These are phyloP conservation scores for Plantago major DNA, from an alignment of 257 asterid species.

Conservation along the genomic window DNA sequence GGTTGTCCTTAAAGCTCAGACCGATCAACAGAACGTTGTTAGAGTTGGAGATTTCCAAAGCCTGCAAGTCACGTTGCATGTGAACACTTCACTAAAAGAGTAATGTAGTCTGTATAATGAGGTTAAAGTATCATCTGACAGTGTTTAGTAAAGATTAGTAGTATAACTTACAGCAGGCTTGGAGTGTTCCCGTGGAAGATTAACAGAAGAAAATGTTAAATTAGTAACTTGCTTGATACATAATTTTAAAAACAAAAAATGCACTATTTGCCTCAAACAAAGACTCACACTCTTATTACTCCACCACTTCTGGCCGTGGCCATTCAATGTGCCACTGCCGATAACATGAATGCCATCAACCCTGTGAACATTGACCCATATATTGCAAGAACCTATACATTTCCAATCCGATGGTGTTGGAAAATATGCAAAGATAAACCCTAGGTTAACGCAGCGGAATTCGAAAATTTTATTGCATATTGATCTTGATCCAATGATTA, in stretches of 20 bases:
- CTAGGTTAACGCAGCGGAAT: too few species aligned
- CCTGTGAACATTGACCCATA: slow-evolving; percentile 27
- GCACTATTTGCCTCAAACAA: neutral
- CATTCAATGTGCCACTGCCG: slow-evolving; percentile 37
- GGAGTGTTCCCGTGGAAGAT: slow-evolving; percentile 11
- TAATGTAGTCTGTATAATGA: too few species aligned
- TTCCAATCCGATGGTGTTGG: too few species aligned
- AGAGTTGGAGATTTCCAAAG: slow-evolving; percentile 22
- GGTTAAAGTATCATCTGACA: neutral
- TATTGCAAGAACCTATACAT: too few species aligned
- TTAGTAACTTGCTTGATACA: slow-evolving; percentile 2
- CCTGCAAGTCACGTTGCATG: slow-evolving; percentile 17
- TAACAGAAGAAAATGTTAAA: neutral
- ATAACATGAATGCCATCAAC: slow-evolving; percentile 25
- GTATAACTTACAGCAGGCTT: slow-evolving; percentile 27
- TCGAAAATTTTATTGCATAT: too few species aligned
- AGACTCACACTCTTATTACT: neutral
- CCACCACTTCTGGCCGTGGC: slow-evolving; percentile 46
- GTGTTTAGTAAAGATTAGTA: neutral
- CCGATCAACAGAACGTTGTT: slow-evolving; percentile 23
- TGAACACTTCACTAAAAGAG: neutral
- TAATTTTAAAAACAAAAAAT: neutral
- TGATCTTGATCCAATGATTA: too few species aligned
- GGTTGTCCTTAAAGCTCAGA: slow-evolving; percentile 32
- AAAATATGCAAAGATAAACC: too few species aligned